Base-by-base conservation (phyloP, 2,329 filamentous ascomycete species). In the Nemania sp. region DNA sequence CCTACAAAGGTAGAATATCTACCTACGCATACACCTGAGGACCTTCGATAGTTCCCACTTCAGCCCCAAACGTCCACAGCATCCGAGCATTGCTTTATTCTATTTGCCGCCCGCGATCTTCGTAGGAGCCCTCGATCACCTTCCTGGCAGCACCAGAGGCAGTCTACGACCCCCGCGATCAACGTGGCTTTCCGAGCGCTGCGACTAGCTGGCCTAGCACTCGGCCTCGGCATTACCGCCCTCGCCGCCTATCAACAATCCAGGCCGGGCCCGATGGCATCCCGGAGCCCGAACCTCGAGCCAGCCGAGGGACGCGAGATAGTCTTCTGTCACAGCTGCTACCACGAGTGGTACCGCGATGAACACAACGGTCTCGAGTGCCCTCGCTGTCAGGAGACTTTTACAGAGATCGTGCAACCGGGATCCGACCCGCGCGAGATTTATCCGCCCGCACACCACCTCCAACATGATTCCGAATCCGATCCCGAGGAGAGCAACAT, bases 301-400 rank as follows among this genome's bases (percentile, higher is more conserved):
- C 77, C 78, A 59, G 73, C 71, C 19, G 65, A 70, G 5, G 74
- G 73, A 57, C 78, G 83, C 59, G 89, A 96, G 68, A 83, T 93
- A 60, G 86, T 97, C 49, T 95, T 82, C 71, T 99, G 94, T 72
- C 91, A 97, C 72, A 75, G 80, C 56, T 97, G 94, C 74, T 71
- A 80, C 47, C 75, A 88, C 59, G 88, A 96, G 70, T 97, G 91
- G 91, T 90, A 88, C 66, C 78, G 83, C 55, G 83, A 90, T 55
- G 81, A 88, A 59, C 78, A 81, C 61, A 81, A 88, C 46, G 54
- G 80, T 22, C 73, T 96, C 58, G 75, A 74, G 14, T 99, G 94
- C 68, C 91, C 91, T 14, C 72, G 75, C n/a, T 99, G 94, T 69
- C 69, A 79, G 3, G 84, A 85, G 31, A 90, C 96, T 17, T 86